Conservation (phyloP, 495 filamentous ascomycete genomes). For the Glonium stellatum region DNA sequence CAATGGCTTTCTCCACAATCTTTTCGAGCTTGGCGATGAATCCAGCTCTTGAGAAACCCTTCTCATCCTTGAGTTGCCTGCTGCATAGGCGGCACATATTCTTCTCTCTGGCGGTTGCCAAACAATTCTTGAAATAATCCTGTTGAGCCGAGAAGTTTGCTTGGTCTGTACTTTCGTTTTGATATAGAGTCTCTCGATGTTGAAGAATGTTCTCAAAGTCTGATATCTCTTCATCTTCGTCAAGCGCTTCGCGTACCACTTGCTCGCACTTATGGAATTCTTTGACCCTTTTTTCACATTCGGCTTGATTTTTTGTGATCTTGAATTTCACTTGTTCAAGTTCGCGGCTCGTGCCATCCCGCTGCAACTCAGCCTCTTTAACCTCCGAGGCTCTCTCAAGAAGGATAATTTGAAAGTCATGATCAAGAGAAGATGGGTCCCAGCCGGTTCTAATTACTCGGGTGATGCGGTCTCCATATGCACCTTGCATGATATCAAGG, state of each 20-base stretch:
- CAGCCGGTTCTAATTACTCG: slow-evolving; percentile 56
- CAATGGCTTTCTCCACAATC: slow-evolving; percentile 46
- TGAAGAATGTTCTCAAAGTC: slow-evolving; percentile 48
- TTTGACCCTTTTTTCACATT: slow-evolving; percentile 54
- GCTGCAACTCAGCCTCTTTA: slow-evolving; percentile 55
- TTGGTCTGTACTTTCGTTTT: slow-evolving; percentile 55
- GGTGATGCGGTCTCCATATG: slow-evolving; percentile 63
- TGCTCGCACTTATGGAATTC: slow-evolving; percentile 55
- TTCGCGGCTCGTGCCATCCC: slow-evolving; percentile 63
- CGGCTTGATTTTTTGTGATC: slow-evolving; percentile 56
- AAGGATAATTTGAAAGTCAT: slow-evolving; percentile 60
- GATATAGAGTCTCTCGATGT: slow-evolving; percentile 53
- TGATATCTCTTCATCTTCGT: slow-evolving; percentile 43
- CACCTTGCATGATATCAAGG: slow-evolving; percentile 66
- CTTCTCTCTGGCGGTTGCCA: slow-evolving; percentile 50
- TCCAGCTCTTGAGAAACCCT: slow-evolving; percentile 13
- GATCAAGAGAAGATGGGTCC: slow-evolving; percentile 62
- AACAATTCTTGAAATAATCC: slow-evolving; percentile 56
- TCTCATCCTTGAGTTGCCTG: slow-evolving; percentile 53
- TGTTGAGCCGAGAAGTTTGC: slow-evolving; percentile 54
- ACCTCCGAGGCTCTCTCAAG: slow-evolving; percentile 48
- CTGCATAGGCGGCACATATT: slow-evolving; percentile 68
- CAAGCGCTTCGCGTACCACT: slow-evolving; percentile 46
- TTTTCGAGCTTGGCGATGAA: slow-evolving; percentile 38
- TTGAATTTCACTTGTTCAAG: slow-evolving; percentile 73